A percentile compares a stretch with the other conserved stretches of the same genome.
Conservation (phyloP, 139 green algal species). For the Zygnema cylindricum region DNA sequence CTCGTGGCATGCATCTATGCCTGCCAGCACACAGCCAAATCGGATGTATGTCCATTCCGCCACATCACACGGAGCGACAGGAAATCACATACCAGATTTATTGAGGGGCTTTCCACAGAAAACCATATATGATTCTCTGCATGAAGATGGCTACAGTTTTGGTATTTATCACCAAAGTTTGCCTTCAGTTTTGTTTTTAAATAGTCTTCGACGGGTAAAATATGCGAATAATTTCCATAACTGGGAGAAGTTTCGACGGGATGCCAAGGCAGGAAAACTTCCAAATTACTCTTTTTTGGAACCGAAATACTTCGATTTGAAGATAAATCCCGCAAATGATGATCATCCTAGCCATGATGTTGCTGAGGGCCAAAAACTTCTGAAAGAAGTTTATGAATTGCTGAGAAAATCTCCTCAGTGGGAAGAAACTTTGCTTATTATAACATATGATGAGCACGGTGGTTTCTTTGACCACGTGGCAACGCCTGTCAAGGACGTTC, state of each 20-base stretch:
- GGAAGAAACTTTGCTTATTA: constrained; percentile 52
- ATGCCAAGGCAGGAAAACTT: constrained; percentile 29
- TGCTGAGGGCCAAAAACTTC: constrained; percentile 31
- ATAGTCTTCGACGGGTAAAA: constrained; percentile 21
- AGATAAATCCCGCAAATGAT: constrained; percentile 43
- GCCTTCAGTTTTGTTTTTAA: constrained; percentile 44
- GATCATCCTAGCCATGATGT: constrained; percentile 57
- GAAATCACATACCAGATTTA: constrained; percentile 16
- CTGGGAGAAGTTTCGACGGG: constrained; percentile 30
- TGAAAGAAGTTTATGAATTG: constrained; percentile 59
- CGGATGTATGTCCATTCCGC: constrained; percentile 48
- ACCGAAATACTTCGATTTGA: constrained; percentile 55
- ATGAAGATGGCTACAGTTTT: constrained; percentile 36
- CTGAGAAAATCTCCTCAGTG: constrained; percentile 39
- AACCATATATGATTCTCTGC: constrained; percentile 45
- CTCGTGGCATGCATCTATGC: constrained; percentile 38
- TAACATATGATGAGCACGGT: constrained; percentile 60
- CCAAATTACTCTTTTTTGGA: constrained; percentile 48
- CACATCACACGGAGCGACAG: constrained; percentile 46
- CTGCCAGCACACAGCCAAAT: constrained; percentile 53
- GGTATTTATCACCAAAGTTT: constrained; percentile 54
- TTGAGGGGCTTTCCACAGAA: constrained; percentile 42
- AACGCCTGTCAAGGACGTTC: constrained; percentile 44
- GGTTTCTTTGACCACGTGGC: constrained; percentile 59
- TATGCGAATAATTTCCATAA: constrained; percentile 48